A percentile compares a stretch with the other conserved stretches of the same genome.
These are phyloP conservation scores for Cladosporium sp. DNA, from an alignment of 2,329 filamentous ascomycete species.

Conservation along the genomic window DNA sequence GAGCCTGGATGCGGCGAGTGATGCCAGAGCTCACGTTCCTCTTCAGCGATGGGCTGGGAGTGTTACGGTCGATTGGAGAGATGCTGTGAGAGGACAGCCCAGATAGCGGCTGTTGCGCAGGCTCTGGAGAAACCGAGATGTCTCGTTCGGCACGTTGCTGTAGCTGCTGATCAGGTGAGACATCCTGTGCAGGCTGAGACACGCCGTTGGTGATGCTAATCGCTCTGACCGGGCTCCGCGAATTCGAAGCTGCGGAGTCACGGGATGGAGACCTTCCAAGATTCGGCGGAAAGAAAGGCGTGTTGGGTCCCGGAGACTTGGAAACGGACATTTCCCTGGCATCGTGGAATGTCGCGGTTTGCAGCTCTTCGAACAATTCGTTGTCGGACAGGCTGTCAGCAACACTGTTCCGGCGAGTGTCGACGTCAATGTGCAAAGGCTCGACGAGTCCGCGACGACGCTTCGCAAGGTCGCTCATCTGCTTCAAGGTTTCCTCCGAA, in stretches of 20 bases:
- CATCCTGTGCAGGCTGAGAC: background rate
- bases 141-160: background rate
- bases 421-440: slow-evolving; percentile 32
- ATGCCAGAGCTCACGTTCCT: slow-evolving; percentile 83
- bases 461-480: slow-evolving; percentile 28
- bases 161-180: slow-evolving; percentile 5
- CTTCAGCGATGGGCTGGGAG: slow-evolving; percentile 46
- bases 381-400: slow-evolving; percentile 56
- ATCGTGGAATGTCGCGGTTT: slow-evolving; percentile 73
- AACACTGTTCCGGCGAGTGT: slow-evolving; percentile 34
- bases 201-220: slow-evolving; percentile 3
- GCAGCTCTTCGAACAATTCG: slow-evolving; percentile 64
- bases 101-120: background rate
- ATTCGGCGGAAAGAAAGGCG: slow-evolving; percentile 50
- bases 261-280: slow-evolving; percentile 21
- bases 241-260: slow-evolving; percentile 14
- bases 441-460: slow-evolving; percentile 37
- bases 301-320: slow-evolving; percentile 74
- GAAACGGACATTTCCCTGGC: slow-evolving; percentile 73
- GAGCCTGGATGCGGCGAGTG: slow-evolving; percentile 85
- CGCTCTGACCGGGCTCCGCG: slow-evolving; percentile 4
- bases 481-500: slow-evolving; percentile 8
- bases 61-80: slow-evolving; percentile 22
- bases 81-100: slow-evolving; percentile 10
- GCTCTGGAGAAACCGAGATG: background rate